A percentile compares a stretch with the other conserved stretches of the same genome.
These are phyloP conservation scores for Fraxinus paxiana DNA, from an alignment of 305 asterid species.

Conservation along the genomic window DNA sequence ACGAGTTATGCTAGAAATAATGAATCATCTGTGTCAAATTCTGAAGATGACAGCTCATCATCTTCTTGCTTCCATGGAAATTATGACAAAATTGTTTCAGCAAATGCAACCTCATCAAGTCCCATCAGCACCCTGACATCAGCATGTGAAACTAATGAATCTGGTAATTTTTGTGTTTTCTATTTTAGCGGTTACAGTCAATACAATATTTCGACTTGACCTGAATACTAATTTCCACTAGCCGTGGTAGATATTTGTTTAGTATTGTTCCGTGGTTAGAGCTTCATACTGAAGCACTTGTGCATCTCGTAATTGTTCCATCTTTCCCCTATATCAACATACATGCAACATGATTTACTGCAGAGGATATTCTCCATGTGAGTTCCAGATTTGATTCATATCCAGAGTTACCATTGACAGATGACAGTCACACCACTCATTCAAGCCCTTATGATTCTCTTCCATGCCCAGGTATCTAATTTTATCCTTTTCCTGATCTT, in stretches of 20 bases:
- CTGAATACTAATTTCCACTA: background rate
- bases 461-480: conserved; percentile 49
- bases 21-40: conserved; percentile 44
- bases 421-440: conserved; percentile 42
- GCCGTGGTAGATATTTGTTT: background rate
- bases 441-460: conserved; percentile 47
- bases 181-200: background rate
- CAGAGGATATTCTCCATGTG: conserved; percentile 63
- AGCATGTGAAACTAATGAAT: conserved; percentile 78
- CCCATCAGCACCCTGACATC: conserved; percentile 82
- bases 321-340: conserved; percentile 16
- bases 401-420: conserved; percentile 49
- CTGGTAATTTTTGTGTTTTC: conserved; percentile 46
- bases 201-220: background rate
- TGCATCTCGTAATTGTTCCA: conserved; percentile 5
- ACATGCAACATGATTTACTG: conserved; percentile 18
- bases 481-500: conserved; percentile 13
- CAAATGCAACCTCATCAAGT: conserved; percentile 49
- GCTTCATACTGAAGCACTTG: conserved; percentile 11
- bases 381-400: conserved; percentile 53
- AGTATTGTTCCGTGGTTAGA: background rate
- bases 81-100: conserved; percentile 32
- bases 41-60: conserved; percentile 58
- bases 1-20: conserved; percentile 45
- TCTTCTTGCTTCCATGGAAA: conserved; percentile 52